Percentiles rank a stretch among this genome's conserved stretches.
phyloP scores from a whole-genome alignment of 1,284 basidiomycete species.

The Sanghuangporus sanghuang region DNA sequence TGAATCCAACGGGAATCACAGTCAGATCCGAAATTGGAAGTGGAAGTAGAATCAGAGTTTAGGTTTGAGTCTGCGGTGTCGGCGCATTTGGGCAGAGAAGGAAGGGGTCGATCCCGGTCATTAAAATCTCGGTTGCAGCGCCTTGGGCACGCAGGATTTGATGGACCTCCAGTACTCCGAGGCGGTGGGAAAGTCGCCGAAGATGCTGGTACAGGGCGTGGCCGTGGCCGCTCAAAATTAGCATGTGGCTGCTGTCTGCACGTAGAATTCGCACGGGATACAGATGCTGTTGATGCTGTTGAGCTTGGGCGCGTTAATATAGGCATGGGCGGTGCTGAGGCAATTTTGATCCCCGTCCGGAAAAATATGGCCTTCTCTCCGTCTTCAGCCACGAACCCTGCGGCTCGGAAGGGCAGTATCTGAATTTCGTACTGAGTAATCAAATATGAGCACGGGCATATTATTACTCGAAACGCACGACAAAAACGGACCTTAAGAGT shows the following conservation, averaged over 20 bases:
- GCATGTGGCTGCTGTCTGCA: background rate
- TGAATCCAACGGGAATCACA: background rate
- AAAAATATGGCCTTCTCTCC: conserved; percentile 6
- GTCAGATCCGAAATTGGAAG: background rate
- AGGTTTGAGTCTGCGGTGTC: background rate
- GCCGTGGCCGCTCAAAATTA: too few species aligned
- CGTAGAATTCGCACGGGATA: background rate
- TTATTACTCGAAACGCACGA: background rate
- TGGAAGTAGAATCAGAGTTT: background rate
- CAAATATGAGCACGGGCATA: background rate
- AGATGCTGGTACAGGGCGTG: background rate
- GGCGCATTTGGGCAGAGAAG: background rate
- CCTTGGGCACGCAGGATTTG: background rate
- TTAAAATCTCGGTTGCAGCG: background rate
- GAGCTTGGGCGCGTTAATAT: background rate
- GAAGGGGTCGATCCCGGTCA: background rate
- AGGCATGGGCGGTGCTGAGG: background rate
- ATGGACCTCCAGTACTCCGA: background rate
- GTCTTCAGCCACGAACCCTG: conserved; percentile 8
- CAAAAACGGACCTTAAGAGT: conserved; percentile 1
- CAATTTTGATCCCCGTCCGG: conserved; percentile 1
- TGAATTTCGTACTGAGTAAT: conserved; percentile 9
- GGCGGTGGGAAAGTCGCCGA: background rate
- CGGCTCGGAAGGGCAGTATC: conserved; percentile 2
- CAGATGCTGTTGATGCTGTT: background rate